These are phyloP conservation scores for Apiospora malaysiana DNA, from an alignment of 2,329 filamentous ascomycete genomes.

Conservation along the genomic window DNA sequence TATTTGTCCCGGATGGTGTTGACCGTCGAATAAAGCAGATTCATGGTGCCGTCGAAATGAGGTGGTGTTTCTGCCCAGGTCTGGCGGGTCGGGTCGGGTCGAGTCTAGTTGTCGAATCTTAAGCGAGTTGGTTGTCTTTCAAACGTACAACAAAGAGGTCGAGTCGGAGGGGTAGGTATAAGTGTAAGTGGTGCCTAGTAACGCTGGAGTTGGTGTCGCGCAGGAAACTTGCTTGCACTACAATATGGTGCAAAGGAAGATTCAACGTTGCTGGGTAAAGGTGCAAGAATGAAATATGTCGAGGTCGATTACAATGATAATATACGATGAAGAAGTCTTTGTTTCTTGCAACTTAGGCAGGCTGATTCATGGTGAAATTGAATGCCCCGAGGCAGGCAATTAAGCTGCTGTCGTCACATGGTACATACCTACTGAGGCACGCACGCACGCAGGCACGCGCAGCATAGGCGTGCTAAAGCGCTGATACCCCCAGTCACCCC, in stretches of 20 bases:
- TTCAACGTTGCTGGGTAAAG: neutral
- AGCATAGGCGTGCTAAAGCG: neutral
- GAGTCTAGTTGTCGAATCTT: neutral
- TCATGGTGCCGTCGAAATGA: conserved; percentile 62
- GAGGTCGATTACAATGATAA: conserved; percentile 16
- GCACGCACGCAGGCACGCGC: neutral
- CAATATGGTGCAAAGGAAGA: neutral
- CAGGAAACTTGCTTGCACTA: conserved; percentile 6
- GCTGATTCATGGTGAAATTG: conserved; percentile 15
- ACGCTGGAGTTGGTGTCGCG: conserved; percentile 4
- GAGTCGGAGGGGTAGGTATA: neutral
- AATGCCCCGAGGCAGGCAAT: neutral
- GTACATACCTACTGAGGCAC: conserved; percentile 7
- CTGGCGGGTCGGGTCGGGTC: neutral
- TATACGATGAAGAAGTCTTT: conserved; percentile 2
- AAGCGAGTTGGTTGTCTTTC: neutral
- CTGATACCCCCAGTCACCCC: conserved; percentile 11
- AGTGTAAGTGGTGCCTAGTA: conserved; percentile 18
- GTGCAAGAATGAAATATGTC: neutral
- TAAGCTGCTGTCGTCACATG: conserved; percentile 14
- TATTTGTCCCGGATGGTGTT: conserved; percentile 92
- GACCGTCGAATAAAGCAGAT: conserved; percentile 89
- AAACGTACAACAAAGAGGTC: neutral
- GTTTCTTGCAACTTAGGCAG: conserved; percentile 11
- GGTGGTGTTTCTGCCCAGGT: neutral